Percentiles rank a stretch among this genome's conserved stretches.
Conservation (phyloP, 768 basidiomycete species). For the Lactifluus volemus region DNA sequence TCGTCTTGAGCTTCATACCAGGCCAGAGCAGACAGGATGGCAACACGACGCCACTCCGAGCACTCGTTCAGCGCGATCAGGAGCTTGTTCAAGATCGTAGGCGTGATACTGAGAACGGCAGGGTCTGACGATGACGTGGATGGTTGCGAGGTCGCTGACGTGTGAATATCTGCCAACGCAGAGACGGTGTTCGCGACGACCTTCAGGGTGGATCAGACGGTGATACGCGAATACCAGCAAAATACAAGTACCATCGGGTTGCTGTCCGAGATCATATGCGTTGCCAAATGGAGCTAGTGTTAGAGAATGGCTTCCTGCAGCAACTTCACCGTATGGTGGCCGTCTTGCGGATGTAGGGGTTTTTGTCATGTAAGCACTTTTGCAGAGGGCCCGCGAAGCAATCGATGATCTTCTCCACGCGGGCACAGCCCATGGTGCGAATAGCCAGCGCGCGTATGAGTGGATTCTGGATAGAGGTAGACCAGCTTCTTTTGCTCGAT, state of each 20-base stretch:
- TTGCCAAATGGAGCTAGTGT: conserved; percentile 87
- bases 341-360: conserved; percentile 94
- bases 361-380: conserved; percentile 88
- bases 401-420: conserved; percentile 98
- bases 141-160: conserved; percentile 49
- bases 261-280: conserved; percentile 88
- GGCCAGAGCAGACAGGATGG: conserved; percentile 78
- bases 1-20: conserved; percentile 80
- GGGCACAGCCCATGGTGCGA: conserved; percentile 94
- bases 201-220: conserved; percentile 33
- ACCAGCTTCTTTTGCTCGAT: conserved; percentile 99
- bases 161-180: conserved; percentile 88
- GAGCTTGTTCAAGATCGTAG: conserved; percentile 75
- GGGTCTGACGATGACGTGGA: conserved; percentile 48
- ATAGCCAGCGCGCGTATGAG: conserved; percentile 94
- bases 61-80: conserved; percentile 95
- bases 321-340: conserved; percentile 95
- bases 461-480: conserved; percentile 95
- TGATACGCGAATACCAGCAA: neutral
- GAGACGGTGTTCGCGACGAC: conserved; percentile 96
- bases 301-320: conserved; percentile 64
- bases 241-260: conserved; percentile 82
- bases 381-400: conserved; percentile 94
- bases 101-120: conserved; percentile 76
- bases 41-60: conserved; percentile 98